Base-by-base conservation (phyloP, 1,284 basidiomycete genomes). In the Irpex sp. region DNA sequence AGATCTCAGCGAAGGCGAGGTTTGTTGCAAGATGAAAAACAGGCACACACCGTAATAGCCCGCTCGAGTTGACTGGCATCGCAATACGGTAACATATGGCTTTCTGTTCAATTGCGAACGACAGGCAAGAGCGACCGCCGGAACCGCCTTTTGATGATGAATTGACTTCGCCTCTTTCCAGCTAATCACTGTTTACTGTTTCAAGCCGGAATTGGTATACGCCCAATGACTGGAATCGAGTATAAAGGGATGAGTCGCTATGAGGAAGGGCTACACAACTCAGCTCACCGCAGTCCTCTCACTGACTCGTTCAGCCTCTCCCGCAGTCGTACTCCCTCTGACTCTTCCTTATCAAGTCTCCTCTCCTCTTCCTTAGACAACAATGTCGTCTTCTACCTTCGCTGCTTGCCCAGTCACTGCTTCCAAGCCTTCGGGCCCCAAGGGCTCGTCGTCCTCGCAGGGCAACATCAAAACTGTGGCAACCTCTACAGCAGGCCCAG, bases 381-480 rank as follows among this genome's bases (percentile, higher is more conserved):
- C 36, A 51, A 58, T 58, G 61, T 53, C 50, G 21, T 61, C 51
- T 26, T 56, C 59, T 37, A 35, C 54, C 53, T 49, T 43, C 36
- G 39, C 26, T 53, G 56, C 54, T 26, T 39, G 50, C 57, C 55
- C 54, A 17, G 62, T 47, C 39, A 57, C 60, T 17, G 63, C 63
- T 33, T 61, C 63, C 57, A 64, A 64, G 63, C 63, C 63, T 50
- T 37, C 53, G 47, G 26, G 54, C 11, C 26, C 55, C 13, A 35
- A 50, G n/a, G 17, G 11, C n/a, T 46, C 43, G 47, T 51, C 54
- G 35, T 43, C 60, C 8, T 61, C 63, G n/a, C 63, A 64, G 19
- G 35, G 50, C 9, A 57, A 49, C 57, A 64, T 64, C 19, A 53
- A 55, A 3, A 43, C 39, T 47, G 43, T 39, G 1, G 63, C 63